Percentiles rank a stretch among this genome's conserved stretches.
These are phyloP conservation scores for Zygoascus flipseniorum DNA, from an alignment of 805 yeast genomes.

Conservation along the genomic window DNA sequence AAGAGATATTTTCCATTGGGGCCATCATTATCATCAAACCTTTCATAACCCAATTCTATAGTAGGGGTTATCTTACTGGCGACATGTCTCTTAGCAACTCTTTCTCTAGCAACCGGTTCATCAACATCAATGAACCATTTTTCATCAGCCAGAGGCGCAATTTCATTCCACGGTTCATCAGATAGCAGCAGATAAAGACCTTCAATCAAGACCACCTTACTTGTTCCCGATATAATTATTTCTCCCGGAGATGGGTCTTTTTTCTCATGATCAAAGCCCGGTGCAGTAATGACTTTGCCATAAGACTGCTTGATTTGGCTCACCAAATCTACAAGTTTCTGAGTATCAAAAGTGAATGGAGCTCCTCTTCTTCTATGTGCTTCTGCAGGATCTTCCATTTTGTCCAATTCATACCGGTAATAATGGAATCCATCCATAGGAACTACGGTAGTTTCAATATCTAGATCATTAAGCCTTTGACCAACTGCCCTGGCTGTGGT, in stretches of 20 bases:
- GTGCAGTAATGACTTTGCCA: constrained; percentile 28
- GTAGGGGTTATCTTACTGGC: constrained; percentile 29
- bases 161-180: constrained; percentile 50
- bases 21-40: constrained; percentile 44
- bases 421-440: constrained; percentile 77
- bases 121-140: constrained; percentile 42
- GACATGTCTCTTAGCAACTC: constrained; percentile 62
- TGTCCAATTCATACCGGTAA: constrained; percentile 40
- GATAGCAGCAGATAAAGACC: constrained; percentile 63
- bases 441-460: constrained; percentile 24
- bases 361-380: constrained; percentile 72
- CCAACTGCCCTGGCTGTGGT: constrained; percentile 49
- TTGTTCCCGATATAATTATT: constrained; percentile 36
- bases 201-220: constrained; percentile 58
- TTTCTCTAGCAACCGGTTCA: constrained; percentile 36
- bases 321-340: constrained; percentile 33
- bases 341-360: constrained; percentile 74
- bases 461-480: constrained; percentile 29
- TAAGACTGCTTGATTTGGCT: constrained; percentile 7
- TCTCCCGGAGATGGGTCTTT: constrained; percentile 60
- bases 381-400: constrained; percentile 43
- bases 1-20: constrained; percentile 47
- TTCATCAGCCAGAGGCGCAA: constrained; percentile 33
- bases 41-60: constrained; percentile 28
- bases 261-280: constrained; percentile 64